Evolutionary conservation across 2,329 filamentous ascomycete genomes (phyloP), one percentile per base, ranked within the genome.

Genomic region (Thermothelomyces thermophilus): DNA sequence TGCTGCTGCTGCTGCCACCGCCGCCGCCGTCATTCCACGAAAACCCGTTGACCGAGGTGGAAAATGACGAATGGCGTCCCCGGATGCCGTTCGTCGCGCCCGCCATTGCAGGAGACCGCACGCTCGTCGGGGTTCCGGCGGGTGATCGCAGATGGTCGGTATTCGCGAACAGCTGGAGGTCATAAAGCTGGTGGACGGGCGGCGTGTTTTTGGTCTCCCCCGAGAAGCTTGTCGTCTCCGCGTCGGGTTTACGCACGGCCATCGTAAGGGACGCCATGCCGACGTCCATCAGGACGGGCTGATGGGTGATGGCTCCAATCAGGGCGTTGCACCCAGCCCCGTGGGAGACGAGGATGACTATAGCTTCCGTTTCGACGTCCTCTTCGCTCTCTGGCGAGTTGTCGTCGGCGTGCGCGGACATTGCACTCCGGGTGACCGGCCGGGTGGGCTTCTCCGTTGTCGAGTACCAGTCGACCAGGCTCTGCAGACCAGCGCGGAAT

Each of bases 321-420:
- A 98, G 70, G 2, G 93, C 93, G 69, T 98, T 98, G 69, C 91
- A 95, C 34, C 93, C 93, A 13, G 93, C 93, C 20, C 91, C 91
- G 63, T 98, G 93, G 0, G 93, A 95, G 19, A 98, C 86, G 7
- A 98, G 70, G 35, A 98, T 76, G 14, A 98, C 73, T 1, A 97
- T 83, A 1, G 90, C 79, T 59, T 95, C 87, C 1, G 80, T 75
- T 30, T 86, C 80, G 0, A 80, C 76, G 2, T 77, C 73, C 1
- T 76, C 48, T 4, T 43, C 48, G 13, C n/a, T 34, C 14, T 40
- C 41, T 4, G 28, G 71, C 11, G 71, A 66, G 0, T 70, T 64
- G 3, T 63, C 64, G 3, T 63, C 53, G 16, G 46, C 67, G 24
- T 60, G 60, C 2, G 71, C 68, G 50, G 69, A 74, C 4, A 73